A percentile compares a stretch with the other conserved stretches of the same genome.
These are phyloP conservation scores for Whalleya microplaca DNA, from an alignment of 2,329 filamentous ascomycete species.

Conservation along the genomic window DNA sequence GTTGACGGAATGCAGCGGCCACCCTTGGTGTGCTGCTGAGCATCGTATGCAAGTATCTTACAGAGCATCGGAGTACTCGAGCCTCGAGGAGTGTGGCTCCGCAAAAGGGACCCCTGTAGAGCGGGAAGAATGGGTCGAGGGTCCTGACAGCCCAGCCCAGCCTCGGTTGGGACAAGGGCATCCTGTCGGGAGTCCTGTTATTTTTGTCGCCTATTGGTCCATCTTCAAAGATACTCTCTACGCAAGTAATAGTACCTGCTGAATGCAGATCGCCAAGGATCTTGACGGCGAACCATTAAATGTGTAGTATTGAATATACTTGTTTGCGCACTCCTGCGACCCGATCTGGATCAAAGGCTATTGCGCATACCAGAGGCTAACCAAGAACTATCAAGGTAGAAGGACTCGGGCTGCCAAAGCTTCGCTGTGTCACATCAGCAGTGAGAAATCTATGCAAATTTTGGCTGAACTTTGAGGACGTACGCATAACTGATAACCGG, in stretches of 20 bases:
- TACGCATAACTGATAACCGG: neutral
- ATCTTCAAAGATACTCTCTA: conserved; percentile 23
- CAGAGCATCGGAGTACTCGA: conserved; percentile 2
- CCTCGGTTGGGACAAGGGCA: conserved; percentile 22
- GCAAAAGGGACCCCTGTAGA: conserved; percentile 20
- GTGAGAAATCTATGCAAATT: neutral
- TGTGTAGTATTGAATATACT: neutral
- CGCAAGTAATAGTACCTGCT: conserved; percentile 23
- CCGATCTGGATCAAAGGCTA: conserved; percentile 22
- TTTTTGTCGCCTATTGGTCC: conserved; percentile 33
- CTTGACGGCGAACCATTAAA: conserved; percentile 13
- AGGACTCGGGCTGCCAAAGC: neutral
- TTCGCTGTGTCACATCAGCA: neutral
- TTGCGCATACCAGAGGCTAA: neutral
- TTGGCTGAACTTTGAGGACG: neutral
- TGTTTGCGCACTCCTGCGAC: conserved; percentile 8
- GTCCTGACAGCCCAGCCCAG: conserved; percentile 10
- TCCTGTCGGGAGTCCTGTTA: conserved; percentile 18
- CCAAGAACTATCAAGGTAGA: conserved; percentile 13
- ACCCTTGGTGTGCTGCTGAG: conserved; percentile 17
- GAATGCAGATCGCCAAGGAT: conserved; percentile 21
- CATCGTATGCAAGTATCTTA: conserved; percentile 4
- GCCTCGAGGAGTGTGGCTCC: conserved; percentile 28
- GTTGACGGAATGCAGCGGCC: conserved; percentile 29
- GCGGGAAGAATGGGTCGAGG: conserved; percentile 24